Base-by-base conservation (phyloP, 2,329 filamentous ascomycete genomes). In the Fusarium sp. region DNA sequence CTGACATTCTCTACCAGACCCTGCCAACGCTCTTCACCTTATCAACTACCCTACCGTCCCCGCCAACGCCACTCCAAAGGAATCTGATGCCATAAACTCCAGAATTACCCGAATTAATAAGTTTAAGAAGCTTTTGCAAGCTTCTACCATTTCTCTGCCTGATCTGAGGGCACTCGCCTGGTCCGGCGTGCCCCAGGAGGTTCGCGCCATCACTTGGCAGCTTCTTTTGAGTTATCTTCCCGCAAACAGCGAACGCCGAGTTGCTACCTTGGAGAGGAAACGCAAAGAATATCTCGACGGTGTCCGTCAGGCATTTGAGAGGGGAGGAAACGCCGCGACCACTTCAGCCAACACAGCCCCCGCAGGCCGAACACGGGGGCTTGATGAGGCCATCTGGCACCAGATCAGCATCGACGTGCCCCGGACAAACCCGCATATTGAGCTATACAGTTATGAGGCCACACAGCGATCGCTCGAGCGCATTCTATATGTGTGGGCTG, bases 191-290 rank as follows among this genome's bases (percentile, higher is more conserved):
- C 96, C 95, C 0, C 89, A 92, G 69, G 96, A 99, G 78, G 93
- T 99, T 15, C 91, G 96, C 52, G 92, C 95, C 46, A 97, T 99
- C 90, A 95, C 94, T n/a, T 99, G 95, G 95, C 93, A 98, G 76
- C 82, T 99, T 21, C 82, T 99, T 17, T 85, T 99, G 21, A 95
- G 94, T 54, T 99, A 99, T 75, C 84, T 99, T 5, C 95, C 96
- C 1, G 96, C 94, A n/a, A 97, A 93, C 72, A 96, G 93, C 69
- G 96, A 99, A 74, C 85, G 95, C 61, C 87, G 96, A 49, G 91
- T 98, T 8, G 86, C 91, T 1, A 95, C 93, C 0, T 81, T 99
- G 9, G 95, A 99, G 73, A 84, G 95, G 56, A 99, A 99, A 76
- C 87, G 95, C 47, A 97, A 94, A 73, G 96, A 99, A 74, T 99